Base-by-base conservation (phyloP, 352 stramenopile species). In the Phytophthora citricola region DNA sequence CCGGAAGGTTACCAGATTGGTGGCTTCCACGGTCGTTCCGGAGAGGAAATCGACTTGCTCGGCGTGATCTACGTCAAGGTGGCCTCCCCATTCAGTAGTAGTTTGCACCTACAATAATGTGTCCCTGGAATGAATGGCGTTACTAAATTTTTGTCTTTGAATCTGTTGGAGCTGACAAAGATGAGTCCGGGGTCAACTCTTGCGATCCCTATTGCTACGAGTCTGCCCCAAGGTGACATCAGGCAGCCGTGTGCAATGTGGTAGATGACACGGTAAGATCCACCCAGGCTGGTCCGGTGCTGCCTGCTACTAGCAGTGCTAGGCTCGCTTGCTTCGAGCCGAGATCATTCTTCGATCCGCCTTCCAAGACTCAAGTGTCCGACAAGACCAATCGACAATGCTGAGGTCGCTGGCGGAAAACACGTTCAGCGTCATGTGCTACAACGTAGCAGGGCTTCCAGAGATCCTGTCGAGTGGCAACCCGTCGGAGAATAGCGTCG, bases 391-490 rank as follows among this genome's bases (percentile, higher is more conserved):
- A 53, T 11, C 40, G 45, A 66, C 24, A 7, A 81, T 82, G 66
- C 45, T 78, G 40, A 66, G 61, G 22, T 58, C 41, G 2, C 63
- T 81, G 58, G 63, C 63, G 34, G 76, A 76, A 43, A 80, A 67
- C 41, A 71, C 69, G 22, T 80, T 84, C 66, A 71, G 69, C 24
- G 66, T 84, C 20, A 69, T 83, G 62, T 66, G 72, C 46, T 72
- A 67, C 73, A 83, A 86, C 48, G 75, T 86, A 34, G 78, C 78
- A 4, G 72, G 78, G 0, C 61, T 86, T 0, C 78, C 78, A 4
- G 75, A 62, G 43, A 39, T 86, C 41, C 58, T 86, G 26, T 86
- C 75, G 50, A 86, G 78, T 40, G 76, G 78, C 50, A 59, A 83
- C 45, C 75, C 78, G 29, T 58, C 66, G 11, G 48, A 54, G 15